Conservation (phyloP, 805 yeast genomes). For the Lachancea nothofagi region DNA sequence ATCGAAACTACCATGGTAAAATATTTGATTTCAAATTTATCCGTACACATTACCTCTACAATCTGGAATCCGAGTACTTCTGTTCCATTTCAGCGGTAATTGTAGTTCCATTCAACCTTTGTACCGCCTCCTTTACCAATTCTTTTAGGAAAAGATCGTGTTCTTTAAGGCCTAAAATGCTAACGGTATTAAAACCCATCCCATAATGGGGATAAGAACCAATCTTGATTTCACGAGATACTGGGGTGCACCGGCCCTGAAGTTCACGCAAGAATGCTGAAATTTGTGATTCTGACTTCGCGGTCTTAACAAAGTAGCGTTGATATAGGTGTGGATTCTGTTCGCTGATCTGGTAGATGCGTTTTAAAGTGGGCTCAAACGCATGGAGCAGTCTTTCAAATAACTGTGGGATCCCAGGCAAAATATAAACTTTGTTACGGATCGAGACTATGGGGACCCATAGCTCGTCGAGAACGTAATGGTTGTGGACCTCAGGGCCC, state of each 20-base stretch:
- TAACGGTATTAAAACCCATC: conserved; percentile 59
- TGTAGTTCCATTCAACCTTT: conserved; percentile 49
- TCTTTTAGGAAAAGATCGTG: conserved; percentile 36
- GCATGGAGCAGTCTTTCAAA: conserved; percentile 51
- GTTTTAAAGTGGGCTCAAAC: conserved; percentile 35
- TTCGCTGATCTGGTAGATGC: conserved; percentile 36
- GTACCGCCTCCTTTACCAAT: conserved; percentile 43
- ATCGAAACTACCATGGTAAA: no score
- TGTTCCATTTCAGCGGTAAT: conserved; percentile 55
- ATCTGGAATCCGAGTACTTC: conserved; percentile 23
- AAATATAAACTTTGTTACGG: conserved; percentile 56
- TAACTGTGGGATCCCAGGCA: conserved; percentile 82
- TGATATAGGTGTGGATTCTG: conserved; percentile 25
- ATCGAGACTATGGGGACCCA: conserved; percentile 85
- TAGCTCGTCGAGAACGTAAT: conserved; percentile 45
- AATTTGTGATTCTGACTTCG: conserved; percentile 55
- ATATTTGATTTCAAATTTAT: no score
- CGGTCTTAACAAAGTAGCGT: conserved; percentile 59
- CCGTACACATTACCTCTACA: no score
- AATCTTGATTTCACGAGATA: conserved; percentile 47
- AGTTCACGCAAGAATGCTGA: conserved; percentile 56
- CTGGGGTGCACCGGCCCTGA: conserved; percentile 39
- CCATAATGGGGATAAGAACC: conserved; percentile 83
- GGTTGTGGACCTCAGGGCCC: conserved; percentile 41
- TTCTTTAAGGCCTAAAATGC: conserved; percentile 57